Conservation (phyloP, 1,284 basidiomycete species). For the Irpex rosettiformis region DNA sequence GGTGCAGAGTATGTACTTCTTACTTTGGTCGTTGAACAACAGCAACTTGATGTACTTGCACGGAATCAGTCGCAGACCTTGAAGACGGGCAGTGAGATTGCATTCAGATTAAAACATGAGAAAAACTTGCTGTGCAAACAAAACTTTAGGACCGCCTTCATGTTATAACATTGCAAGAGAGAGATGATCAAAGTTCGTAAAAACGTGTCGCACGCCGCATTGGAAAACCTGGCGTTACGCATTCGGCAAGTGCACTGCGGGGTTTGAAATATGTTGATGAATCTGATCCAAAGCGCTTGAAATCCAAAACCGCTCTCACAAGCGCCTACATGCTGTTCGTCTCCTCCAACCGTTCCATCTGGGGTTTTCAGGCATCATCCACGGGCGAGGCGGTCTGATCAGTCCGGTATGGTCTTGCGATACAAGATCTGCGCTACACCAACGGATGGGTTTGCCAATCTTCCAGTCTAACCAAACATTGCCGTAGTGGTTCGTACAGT, state of each 20-base stretch:
- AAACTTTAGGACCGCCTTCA: no score
- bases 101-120: no score
- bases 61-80: no score
- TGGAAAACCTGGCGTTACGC: no score
- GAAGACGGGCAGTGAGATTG: no score
- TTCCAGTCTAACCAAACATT: background rate
- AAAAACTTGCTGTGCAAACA: no score
- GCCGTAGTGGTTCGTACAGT: background rate
- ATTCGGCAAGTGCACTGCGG: background rate
- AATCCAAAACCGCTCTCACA: no score
- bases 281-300: background rate
- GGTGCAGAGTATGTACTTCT: background rate
- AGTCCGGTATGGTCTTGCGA: background rate
- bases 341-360: background rate
- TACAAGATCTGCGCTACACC: background rate
- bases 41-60: no score
- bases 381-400: background rate
- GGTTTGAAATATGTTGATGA: background rate
- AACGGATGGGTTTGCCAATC: background rate
- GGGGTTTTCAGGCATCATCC: no score
- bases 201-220: background rate
- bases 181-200: background rate
- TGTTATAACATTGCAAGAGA: background rate
- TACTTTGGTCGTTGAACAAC: no score
- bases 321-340: no score